phyloP scores from a whole-genome alignment of 208 protist genomes.

The Leptomonas seymouri region DNA sequence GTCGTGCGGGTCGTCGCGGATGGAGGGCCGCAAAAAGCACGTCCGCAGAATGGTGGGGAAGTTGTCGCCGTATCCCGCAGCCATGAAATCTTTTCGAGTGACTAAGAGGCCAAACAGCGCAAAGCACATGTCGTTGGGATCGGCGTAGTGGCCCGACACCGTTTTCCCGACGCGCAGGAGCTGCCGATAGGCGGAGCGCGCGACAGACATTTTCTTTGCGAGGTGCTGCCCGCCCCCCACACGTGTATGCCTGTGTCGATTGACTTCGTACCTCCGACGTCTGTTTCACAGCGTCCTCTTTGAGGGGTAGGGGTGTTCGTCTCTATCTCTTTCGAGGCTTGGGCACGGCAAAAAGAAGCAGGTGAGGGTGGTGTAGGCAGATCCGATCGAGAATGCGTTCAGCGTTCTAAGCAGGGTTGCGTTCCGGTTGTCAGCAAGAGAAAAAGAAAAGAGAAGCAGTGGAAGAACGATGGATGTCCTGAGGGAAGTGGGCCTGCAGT shows the following conservation, averaged over 20 bases:
- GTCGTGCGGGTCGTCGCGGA: conserved; percentile 52
- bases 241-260: too few species aligned
- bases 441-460: too few species aligned
- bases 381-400: too few species aligned
- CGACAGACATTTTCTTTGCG: conserved; percentile 62
- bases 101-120: conserved; percentile 71
- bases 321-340: too few species aligned
- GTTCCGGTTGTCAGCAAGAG: too few species aligned
- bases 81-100: conserved; percentile 59
- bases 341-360: conserved; percentile 6
- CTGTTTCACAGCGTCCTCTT: conserved; percentile 1
- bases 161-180: conserved; percentile 52
- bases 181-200: conserved; percentile 70
- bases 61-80: conserved; percentile 66
- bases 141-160: conserved; percentile 38
- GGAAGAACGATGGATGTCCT: too few species aligned
- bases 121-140: conserved; percentile 71
- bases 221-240: too few species aligned
- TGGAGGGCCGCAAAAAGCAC: conserved; percentile 61
- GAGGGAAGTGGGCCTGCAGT: too few species aligned
- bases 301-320: background rate
- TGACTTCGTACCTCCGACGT: background rate
- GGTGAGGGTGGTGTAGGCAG: conserved; percentile 5
- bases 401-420: too few species aligned
- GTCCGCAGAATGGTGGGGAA: conserved; percentile 44